Percentiles rank a stretch among this genome's conserved stretches.
These are phyloP conservation scores for Sparassis latifolia DNA, from an alignment of 1,284 basidiomycete species.

Conservation along the genomic window DNA sequence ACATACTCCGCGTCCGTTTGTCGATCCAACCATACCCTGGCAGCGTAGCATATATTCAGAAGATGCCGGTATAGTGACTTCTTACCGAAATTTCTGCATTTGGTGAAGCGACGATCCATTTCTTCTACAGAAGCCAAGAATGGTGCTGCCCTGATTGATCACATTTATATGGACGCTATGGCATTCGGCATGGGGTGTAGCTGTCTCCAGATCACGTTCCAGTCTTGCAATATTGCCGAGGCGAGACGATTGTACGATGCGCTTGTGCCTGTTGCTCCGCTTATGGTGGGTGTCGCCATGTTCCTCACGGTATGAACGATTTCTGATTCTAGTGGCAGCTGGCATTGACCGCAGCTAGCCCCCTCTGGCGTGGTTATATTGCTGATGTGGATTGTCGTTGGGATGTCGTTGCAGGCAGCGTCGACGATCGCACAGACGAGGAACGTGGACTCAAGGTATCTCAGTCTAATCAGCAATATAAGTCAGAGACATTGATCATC, in stretches of 20 bases:
- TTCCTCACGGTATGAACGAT: neutral
- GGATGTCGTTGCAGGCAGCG: conserved; percentile 96
- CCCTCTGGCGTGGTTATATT: conserved; percentile 90
- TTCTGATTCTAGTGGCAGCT: conserved; percentile 45
- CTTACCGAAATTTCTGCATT: neutral
- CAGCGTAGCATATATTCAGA: conserved; percentile 75
- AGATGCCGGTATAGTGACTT: conserved; percentile 54
- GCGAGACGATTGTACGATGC: conserved; percentile 93
- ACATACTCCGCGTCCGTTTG: conserved; percentile 83
- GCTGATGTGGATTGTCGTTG: conserved; percentile 97
- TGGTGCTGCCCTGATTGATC: conserved; percentile 82
- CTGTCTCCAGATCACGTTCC: conserved; percentile 97
- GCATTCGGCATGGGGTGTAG: conserved; percentile 99
- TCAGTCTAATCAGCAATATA: neutral
- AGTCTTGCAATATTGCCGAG: conserved; percentile 90
- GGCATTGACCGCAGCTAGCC: conserved; percentile 91
- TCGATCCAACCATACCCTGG: conserved; percentile 88
- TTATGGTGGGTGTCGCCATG: conserved; percentile 63
- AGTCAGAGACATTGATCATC: neutral
- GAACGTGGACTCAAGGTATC: conserved; percentile 79
- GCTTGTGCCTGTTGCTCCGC: conserved; percentile 88
- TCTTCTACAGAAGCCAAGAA: conserved; percentile 69
- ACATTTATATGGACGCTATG: conserved; percentile 99
- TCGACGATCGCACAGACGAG: conserved; percentile 94
- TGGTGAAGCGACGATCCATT: neutral